A percentile compares a stretch with the other conserved stretches of the same genome.
These are phyloP conservation scores for Rhodotorula paludigena DNA, from an alignment of 768 basidiomycete genomes.

Conservation along the genomic window DNA sequence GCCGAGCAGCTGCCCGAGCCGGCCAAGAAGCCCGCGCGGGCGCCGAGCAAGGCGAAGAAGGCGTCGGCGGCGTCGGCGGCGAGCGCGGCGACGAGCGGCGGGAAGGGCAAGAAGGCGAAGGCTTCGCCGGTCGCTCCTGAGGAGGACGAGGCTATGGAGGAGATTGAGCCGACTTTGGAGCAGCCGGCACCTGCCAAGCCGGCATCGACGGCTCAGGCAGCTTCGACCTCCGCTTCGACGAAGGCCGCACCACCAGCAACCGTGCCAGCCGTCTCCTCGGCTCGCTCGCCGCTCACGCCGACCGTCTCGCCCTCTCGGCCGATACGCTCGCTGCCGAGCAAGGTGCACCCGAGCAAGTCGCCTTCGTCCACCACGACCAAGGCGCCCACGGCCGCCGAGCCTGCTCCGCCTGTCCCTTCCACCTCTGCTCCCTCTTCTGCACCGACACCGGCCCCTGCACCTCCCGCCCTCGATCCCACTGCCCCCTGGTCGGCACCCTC, in stretches of 20 bases:
- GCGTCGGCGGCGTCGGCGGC: not conserved
- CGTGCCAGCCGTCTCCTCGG: not conserved
- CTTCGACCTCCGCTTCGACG: not conserved
- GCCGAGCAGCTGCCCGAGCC: not conserved
- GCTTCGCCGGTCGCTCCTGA: too few relatives aligned
- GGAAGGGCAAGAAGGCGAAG: slow-evolving; percentile 3
- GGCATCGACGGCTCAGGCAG: not conserved
- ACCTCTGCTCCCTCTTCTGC: not conserved
- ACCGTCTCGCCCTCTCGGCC: not conserved
- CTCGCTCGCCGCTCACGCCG: not conserved
- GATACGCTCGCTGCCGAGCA: slow-evolving; percentile 17
- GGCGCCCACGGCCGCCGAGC: not conserved
- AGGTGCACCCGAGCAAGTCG: slow-evolving; percentile 20
- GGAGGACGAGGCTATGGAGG: not conserved
- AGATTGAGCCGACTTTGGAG: not conserved
- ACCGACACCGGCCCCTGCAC: not conserved
- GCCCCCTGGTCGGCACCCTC: not conserved
- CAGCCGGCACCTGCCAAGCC: not conserved
- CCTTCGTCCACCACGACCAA: slow-evolving; percentile 12
- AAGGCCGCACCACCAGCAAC: not conserved
- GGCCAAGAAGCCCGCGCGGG: not conserved
- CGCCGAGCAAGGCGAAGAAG: slow-evolving; percentile 14
- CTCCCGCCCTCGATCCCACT: not conserved
- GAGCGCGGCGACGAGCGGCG: not conserved
- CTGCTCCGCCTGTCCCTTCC: slow-evolving; percentile 1